These are phyloP conservation scores for Sphaceloma murrayae DNA, from an alignment of 2,329 filamentous ascomycete species.

Conservation along the genomic window DNA sequence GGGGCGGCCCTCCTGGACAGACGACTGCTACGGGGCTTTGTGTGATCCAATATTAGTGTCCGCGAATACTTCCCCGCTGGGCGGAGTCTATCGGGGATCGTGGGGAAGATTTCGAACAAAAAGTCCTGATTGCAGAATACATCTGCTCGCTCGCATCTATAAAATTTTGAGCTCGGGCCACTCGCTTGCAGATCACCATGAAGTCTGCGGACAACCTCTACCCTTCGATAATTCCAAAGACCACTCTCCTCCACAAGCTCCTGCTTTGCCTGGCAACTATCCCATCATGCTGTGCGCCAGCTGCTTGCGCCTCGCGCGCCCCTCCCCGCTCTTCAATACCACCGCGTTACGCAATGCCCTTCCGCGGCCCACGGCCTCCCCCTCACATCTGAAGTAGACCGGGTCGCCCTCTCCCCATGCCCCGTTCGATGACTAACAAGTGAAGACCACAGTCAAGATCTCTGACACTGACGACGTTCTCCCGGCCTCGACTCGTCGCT, in stretches of 20 bases:
- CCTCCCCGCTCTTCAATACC: neutral
- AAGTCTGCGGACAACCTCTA: neutral
- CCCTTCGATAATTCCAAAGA: neutral
- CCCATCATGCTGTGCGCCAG: slow-evolving; percentile 20
- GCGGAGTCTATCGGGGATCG: no score
- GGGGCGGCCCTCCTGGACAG: neutral
- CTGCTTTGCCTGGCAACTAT: neutral
- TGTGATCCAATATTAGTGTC: no score
- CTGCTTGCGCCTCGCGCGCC: slow-evolving; percentile 16
- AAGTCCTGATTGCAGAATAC: no score
- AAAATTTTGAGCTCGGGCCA: slow-evolving; percentile 17
- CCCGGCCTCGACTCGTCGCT: neutral
- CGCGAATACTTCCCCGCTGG: no score
- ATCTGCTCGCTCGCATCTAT: no score
- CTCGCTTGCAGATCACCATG: slow-evolving; percentile 6
- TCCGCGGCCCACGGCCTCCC: slow-evolving; percentile 11
- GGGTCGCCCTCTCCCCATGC: no score
- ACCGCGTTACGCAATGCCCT: slow-evolving; percentile 10
- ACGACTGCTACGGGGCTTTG: no score
- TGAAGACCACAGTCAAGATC: neutral
- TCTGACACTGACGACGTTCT: neutral
- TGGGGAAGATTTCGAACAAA: no score
- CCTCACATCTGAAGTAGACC: no score
- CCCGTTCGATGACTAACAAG: no score
- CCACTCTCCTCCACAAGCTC: no score